A percentile compares a stretch with the other conserved stretches of the same genome.
Evolutionary conservation across 2,329 filamentous ascomycete genomes (phyloP).

Genomic region (Talaromyces sp.): DNA sequence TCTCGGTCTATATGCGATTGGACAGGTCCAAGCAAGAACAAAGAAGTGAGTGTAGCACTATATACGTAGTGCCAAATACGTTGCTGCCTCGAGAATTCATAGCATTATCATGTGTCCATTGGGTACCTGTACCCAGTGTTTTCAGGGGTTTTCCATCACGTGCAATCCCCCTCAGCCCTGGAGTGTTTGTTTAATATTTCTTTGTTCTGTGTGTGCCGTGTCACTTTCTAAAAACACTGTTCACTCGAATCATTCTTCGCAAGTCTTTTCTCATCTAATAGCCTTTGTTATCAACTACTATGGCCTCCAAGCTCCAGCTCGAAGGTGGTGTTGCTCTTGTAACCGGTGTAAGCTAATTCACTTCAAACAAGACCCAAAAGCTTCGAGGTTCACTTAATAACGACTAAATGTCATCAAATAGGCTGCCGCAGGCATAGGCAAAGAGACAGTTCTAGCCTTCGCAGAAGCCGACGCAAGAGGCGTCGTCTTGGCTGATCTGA

Average conservation of each 20-base stretch:
- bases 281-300: background rate
- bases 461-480: slow-evolving; percentile 11
- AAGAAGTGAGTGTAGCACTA: too few relatives aligned
- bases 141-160: too few relatives aligned
- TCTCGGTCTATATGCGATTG: background rate
- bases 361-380: background rate
- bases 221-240: background rate
- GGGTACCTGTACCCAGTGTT: too few relatives aligned
- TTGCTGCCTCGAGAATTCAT: too few relatives aligned
- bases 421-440: background rate
- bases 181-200: too few relatives aligned
- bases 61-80: too few relatives aligned
- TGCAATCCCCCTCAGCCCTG: too few relatives aligned
- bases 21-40: background rate
- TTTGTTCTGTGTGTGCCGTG: background rate
- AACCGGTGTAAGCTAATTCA: background rate
- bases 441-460: background rate
- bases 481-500: slow-evolving; percentile 6
- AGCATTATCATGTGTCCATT: too few relatives aligned
- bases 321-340: slow-evolving; percentile 7
- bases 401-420: background rate
- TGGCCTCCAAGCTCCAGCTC: slow-evolving; percentile 3
- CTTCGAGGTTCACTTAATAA: background rate
- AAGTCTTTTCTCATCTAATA: background rate
- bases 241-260: background rate